Percentiles rank a stretch among this genome's conserved stretches.
These are phyloP conservation scores for Carex sylvatica DNA, from an alignment of 202 grass and related monocot species.

Conservation along the genomic window DNA sequence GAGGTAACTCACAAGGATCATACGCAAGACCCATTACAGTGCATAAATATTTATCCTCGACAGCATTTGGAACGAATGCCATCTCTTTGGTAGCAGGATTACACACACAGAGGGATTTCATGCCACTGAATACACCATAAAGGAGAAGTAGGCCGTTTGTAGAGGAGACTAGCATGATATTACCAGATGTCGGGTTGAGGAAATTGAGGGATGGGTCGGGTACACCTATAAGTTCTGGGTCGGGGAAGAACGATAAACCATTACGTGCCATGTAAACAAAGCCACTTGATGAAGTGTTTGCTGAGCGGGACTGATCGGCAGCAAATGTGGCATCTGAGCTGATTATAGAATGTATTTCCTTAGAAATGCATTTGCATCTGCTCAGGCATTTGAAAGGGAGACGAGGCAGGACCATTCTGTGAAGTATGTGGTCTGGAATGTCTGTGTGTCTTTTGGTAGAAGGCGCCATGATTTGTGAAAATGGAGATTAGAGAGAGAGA, in stretches of 20 bases:
- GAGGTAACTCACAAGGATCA: too few species aligned
- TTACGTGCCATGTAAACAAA: background rate
- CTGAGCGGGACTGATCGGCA: background rate
- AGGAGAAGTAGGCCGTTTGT: too few species aligned
- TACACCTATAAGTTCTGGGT: too few species aligned
- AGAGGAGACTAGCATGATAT: too few species aligned
- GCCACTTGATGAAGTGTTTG: background rate
- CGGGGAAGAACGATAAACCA: background rate
- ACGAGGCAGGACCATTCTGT: background rate
- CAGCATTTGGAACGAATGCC: too few species aligned
- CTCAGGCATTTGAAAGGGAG: constrained; percentile 4
- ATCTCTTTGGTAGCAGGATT: too few species aligned
- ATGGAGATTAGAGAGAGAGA: background rate
- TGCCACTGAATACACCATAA: too few species aligned
- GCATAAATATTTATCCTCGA: too few species aligned
- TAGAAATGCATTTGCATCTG: constrained; percentile 9
- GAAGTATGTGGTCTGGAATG: background rate
- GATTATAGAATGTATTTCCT: background rate
- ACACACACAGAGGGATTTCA: too few species aligned
- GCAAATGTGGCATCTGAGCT: background rate
- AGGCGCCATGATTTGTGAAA: background rate
- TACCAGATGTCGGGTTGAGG: too few species aligned
- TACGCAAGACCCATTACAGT: too few species aligned
- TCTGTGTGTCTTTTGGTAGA: background rate
- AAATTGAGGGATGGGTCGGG: too few species aligned